phyloP scores from a whole-genome alignment of 2,329 filamentous ascomycete genomes.

The Zasmidium citrigriseum region DNA sequence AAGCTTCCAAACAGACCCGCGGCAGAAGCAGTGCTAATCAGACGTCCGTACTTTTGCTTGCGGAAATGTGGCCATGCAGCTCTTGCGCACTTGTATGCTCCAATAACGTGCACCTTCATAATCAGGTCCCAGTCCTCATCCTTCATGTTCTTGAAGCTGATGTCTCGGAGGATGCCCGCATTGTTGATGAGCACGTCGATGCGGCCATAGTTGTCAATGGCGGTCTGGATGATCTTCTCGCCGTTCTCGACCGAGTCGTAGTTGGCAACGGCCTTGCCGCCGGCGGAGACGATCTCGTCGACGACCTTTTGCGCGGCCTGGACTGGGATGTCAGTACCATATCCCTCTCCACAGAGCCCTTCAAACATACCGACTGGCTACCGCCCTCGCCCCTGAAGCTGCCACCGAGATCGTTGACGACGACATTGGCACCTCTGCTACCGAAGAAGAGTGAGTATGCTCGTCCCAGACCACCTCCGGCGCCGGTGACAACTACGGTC shows the following conservation, averaged over 20 bases:
- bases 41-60: slow-evolving; percentile 95
- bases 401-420: slow-evolving; percentile 93
- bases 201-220: slow-evolving; percentile 77
- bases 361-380: slow-evolving; percentile 57
- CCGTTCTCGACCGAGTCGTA: slow-evolving; percentile 94
- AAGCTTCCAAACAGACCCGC: slow-evolving; percentile 95
- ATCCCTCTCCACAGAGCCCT: too few species aligned
- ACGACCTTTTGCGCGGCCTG: slow-evolving; percentile 82
- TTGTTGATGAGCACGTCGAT: slow-evolving; percentile 98
- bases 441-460: slow-evolving; percentile 88
- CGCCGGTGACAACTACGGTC: slow-evolving; percentile 85
- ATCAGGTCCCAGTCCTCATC: slow-evolving; percentile 96
- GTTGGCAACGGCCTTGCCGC: slow-evolving; percentile 96
- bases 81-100: slow-evolving; percentile 91
- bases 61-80: slow-evolving; percentile 97
- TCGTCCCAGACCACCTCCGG: slow-evolving; percentile 78
- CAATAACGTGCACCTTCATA: slow-evolving; percentile 87
- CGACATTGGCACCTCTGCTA: slow-evolving; percentile 86
- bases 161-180: slow-evolving; percentile 88
- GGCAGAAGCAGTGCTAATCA: slow-evolving; percentile 97
- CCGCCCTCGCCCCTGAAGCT: slow-evolving; percentile 94
- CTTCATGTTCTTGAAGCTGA: slow-evolving; percentile 99
- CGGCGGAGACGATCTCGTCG: slow-evolving; percentile 78
- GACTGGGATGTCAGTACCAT: background rate
- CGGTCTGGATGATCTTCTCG: slow-evolving; percentile 89